Conservation (phyloP, 2,329 filamentous ascomycete species). For the Neonectria magnoliae region DNA sequence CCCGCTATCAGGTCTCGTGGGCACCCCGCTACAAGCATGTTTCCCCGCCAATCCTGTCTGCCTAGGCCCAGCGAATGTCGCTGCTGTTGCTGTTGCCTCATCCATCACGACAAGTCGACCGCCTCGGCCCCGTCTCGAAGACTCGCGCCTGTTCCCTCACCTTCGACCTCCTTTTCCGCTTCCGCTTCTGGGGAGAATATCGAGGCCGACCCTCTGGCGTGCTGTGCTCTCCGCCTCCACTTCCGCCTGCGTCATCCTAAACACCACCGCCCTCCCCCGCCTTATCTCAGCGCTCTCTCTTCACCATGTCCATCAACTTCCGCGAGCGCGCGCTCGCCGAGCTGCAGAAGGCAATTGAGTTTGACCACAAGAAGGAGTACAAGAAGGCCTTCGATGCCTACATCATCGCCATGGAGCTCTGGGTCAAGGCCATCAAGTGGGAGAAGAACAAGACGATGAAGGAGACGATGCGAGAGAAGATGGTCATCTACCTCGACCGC, state of each 20-base stretch:
- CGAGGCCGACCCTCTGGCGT: conserved; percentile 9
- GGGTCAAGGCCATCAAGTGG: conserved; percentile 99
- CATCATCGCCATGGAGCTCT: conserved; percentile 94
- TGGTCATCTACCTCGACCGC: conserved; percentile 96
- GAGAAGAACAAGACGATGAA: conserved; percentile 98
- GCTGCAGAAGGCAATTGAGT: conserved; percentile 97
- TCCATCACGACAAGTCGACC: conserved; percentile 8
- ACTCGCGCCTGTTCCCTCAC: not conserved
- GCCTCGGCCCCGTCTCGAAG: not conserved
- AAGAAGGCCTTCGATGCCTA: conserved; percentile 97
- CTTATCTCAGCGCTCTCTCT: conserved; percentile 22
- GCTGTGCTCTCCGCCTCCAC: conserved; percentile 3
- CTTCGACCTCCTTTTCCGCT: not conserved
- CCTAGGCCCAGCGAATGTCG: conserved; percentile 2
- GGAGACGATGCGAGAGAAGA: conserved; percentile 96
- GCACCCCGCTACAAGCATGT: conserved; percentile 50
- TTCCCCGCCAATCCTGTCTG: conserved; percentile 51
- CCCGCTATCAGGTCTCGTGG: conserved; percentile 37
- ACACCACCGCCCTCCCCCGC: conserved; percentile 27
- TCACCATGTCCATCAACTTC: conserved; percentile 93
- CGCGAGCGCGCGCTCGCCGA: conserved; percentile 95
- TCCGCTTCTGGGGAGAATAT: not conserved
- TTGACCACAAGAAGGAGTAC: conserved; percentile 95
- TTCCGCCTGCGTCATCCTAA: conserved; percentile 12
- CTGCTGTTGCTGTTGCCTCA: conserved; percentile 20